Percentiles rank a stretch among this genome's conserved stretches.
Evolutionary conservation across 2,329 filamentous ascomycete genomes (phyloP).

Genomic region (Penicillium sp.): DNA sequence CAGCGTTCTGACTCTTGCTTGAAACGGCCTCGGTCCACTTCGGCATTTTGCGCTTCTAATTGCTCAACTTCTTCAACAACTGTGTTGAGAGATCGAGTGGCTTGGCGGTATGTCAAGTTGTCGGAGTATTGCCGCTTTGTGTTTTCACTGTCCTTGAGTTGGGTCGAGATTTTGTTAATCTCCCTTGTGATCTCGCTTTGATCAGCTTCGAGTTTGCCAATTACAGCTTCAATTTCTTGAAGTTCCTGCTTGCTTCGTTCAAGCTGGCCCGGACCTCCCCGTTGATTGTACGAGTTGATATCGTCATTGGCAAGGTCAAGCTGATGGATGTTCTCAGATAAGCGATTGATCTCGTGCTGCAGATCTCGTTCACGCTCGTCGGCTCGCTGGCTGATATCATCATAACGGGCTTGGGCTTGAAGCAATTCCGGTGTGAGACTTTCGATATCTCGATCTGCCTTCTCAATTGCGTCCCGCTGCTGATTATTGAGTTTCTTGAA

Average conservation of each 20-base stretch:
- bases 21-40: conserved; percentile 76
- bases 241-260: conserved; percentile 68
- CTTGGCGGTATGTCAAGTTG: conserved; percentile 81
- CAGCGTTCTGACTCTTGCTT: conserved; percentile 65
- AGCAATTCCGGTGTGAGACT: conserved; percentile 71
- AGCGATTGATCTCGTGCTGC: conserved; percentile 65
- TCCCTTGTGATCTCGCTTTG: conserved; percentile 64
- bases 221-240: conserved; percentile 62
- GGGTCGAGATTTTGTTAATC: conserved; percentile 73
- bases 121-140: conserved; percentile 85
- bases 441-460: conserved; percentile 70
- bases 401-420: conserved; percentile 71
- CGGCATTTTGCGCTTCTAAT: conserved; percentile 74
- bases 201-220: conserved; percentile 65
- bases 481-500: conserved; percentile 66
- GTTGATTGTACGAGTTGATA: conserved; percentile 75
- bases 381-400: conserved; percentile 71
- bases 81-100: conserved; percentile 64
- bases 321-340: conserved; percentile 73
- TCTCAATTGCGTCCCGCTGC: conserved; percentile 67
- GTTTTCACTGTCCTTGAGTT: conserved; percentile 74
- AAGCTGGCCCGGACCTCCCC: conserved; percentile 71
- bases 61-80: conserved; percentile 69
- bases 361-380: conserved; percentile 70
- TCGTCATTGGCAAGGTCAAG: conserved; percentile 72